phyloP scores from a whole-genome alignment of 2,329 filamentous ascomycete genomes.

The Coniochaeta sp. region DNA sequence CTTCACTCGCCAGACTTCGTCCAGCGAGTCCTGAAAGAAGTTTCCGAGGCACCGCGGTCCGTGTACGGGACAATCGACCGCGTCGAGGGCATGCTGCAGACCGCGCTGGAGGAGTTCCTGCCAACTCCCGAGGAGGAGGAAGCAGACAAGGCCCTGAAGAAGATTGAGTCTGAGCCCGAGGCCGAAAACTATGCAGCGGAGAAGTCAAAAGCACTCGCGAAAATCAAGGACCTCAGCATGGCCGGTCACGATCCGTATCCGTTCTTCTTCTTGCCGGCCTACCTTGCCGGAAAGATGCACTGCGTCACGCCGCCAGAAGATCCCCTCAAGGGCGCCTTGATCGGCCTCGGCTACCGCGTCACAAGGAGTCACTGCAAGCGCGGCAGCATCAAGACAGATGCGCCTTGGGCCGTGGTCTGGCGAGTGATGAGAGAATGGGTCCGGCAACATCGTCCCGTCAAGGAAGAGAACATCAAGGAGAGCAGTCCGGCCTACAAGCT shows the following conservation, averaged over 20 bases:
- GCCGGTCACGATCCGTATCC: constrained; percentile 65
- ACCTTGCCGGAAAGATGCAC: constrained; percentile 69
- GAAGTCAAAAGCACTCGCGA: constrained; percentile 18
- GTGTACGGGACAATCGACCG: constrained; percentile 75
- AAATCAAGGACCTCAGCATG: constrained; percentile 39
- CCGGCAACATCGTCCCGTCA: constrained; percentile 71
- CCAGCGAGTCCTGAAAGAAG: constrained; percentile 64
- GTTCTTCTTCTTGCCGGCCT: constrained; percentile 78
- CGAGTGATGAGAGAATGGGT: constrained; percentile 91
- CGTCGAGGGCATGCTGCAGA: constrained; percentile 86
- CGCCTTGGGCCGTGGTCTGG: constrained; percentile 86
- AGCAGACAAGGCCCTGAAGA: constrained; percentile 16
- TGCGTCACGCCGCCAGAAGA: constrained; percentile 74
- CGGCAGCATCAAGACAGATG: constrained; percentile 89
- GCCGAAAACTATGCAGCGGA: constrained; percentile 29
- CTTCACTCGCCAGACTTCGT: constrained; percentile 83
- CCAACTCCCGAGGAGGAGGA: constrained; percentile 19
- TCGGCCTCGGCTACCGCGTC: constrained; percentile 72
- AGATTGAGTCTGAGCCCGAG: constrained; percentile 8
- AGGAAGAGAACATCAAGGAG: constrained; percentile 61
- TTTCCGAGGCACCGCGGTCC: constrained; percentile 59
- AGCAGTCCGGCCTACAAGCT: constrained; percentile 68
- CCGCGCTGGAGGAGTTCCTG: constrained; percentile 70
- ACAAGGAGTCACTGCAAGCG: constrained; percentile 84
- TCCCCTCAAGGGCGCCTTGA: constrained; percentile 72